Evolutionary conservation across 2,329 filamentous ascomycete genomes (phyloP), one percentile per base, ranked within the genome.

Genomic region (Arthroderma sp.): DNA sequence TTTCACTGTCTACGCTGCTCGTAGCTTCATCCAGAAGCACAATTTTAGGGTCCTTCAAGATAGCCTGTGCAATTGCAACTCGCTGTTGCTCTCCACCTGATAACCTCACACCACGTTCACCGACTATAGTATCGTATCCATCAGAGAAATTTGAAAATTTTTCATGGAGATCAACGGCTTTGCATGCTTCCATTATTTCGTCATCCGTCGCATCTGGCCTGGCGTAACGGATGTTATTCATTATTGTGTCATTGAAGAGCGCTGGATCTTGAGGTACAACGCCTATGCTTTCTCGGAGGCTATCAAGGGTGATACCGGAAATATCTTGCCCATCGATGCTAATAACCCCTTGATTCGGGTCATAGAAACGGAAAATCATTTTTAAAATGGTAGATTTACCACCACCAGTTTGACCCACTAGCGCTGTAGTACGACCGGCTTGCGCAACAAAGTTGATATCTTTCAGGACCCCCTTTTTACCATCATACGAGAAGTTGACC

Each of bases 171-270:
- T 73, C 71, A 2, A 78, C 80, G 0, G 73, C 71, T 45, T 69
- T 70, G 55, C 78, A 81, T 0, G 78, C 80, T 2, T 71, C 71
- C 40, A 73, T 65, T 39, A 80, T 69, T 29, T 83, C 74, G 5
- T 70, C 70, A 37, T 81, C 73, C 0, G 73, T 77, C 1, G 78
- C 78, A n/a, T 71, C 67, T 1, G 76, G 70, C 7, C 71, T 70
- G 1, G 76, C 77, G 57, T 83, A 83, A 2, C 71, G 70, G 27
- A 84, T 63, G 53, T 83, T 84, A 11, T 81, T 72, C 55, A 78
- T 69, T 36, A 83, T 72, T 1, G 75, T 74, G 30, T 72, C 69
- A 55, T 82, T 79, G 63, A 83, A 83, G 6, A 83, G 63, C 0
- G 72, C 65, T 0, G 78, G 73, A 48, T 80, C 75, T 58, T 84